Conservation (phyloP, 768 basidiomycete species). For the Chalciporus pseudorubinellus region DNA sequence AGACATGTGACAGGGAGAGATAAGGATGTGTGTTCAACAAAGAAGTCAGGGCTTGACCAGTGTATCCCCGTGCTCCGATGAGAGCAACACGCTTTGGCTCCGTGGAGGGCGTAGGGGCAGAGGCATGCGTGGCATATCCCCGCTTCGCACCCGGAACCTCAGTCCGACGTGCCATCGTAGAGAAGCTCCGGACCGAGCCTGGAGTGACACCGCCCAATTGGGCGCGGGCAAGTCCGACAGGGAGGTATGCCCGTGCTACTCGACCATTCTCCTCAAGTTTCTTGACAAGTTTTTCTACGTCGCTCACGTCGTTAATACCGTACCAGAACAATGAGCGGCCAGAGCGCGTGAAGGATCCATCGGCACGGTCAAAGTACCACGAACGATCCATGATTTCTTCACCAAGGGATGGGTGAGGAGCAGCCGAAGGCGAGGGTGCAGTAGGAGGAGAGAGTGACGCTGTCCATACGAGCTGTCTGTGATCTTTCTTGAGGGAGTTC, state of each 20-base stretch:
- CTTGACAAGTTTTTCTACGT: slow-evolving; percentile 85
- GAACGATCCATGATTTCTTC: slow-evolving; percentile 83
- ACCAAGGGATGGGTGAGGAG: slow-evolving; percentile 40
- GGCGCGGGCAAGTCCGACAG: slow-evolving; percentile 33
- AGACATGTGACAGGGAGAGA: slow-evolving; percentile 90
- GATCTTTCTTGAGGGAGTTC: slow-evolving; percentile 93
- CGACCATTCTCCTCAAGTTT: slow-evolving; percentile 73
- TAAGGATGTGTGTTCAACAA: slow-evolving; percentile 88
- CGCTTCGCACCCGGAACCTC: slow-evolving; percentile 49
- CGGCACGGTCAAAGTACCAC: slow-evolving; percentile 99
- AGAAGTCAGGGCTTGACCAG: slow-evolving; percentile 86
- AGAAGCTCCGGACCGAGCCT: slow-evolving; percentile 13
- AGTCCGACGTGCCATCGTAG: slow-evolving; percentile 28
- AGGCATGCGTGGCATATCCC: slow-evolving; percentile 75
- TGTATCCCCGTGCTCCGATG: slow-evolving; percentile 95
- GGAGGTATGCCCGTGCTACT: slow-evolving; percentile 87
- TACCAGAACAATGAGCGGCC: slow-evolving; percentile 98
- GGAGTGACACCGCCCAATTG: slow-evolving; percentile 15
- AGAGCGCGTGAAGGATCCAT: slow-evolving; percentile 94
- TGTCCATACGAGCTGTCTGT: slow-evolving; percentile 96
- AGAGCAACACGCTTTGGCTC: slow-evolving; percentile 88
- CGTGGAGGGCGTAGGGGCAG: slow-evolving; percentile 38
- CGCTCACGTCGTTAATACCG: slow-evolving; percentile 85
- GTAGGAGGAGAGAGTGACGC: slow-evolving; percentile 52
- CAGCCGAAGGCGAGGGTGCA: slow-evolving; percentile 4